Conservation (phyloP, 2,329 filamentous ascomycete species). For the Byssochlamys sp. region DNA sequence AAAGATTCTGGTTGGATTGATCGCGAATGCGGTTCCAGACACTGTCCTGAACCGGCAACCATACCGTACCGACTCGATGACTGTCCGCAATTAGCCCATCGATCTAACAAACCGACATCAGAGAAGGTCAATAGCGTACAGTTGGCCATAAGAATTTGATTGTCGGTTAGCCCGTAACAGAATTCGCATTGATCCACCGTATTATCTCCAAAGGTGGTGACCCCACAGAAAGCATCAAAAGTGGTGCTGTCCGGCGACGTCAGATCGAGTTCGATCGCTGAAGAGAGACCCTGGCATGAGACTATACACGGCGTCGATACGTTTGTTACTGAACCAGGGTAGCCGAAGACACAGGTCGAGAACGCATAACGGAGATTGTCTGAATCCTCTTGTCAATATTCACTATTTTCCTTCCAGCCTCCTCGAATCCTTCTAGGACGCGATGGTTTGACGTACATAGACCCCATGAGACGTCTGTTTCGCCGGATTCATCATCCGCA, state of each 20-base stretch:
- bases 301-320: slow-evolving; percentile 38
- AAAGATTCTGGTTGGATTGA: slow-evolving; percentile 34
- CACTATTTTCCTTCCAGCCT: neutral
- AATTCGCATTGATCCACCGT: slow-evolving; percentile 32
- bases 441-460: slow-evolving; percentile 29
- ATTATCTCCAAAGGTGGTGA: slow-evolving; percentile 30
- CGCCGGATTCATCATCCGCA: slow-evolving; percentile 20
- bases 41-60: slow-evolving; percentile 34
- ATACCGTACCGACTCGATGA: slow-evolving; percentile 38
- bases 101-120: neutral
- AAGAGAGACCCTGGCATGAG: slow-evolving; percentile 26
- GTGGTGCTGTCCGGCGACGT: slow-evolving; percentile 18
- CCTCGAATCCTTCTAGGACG: neutral
- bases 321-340: slow-evolving; percentile 24
- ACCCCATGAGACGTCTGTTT: slow-evolving; percentile 38
- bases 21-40: slow-evolving; percentile 28
- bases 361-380: slow-evolving; percentile 39
- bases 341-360: slow-evolving; percentile 35
- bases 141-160: slow-evolving; percentile 34
- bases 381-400: slow-evolving; percentile 12
- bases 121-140: slow-evolving; percentile 25
- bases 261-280: slow-evolving; percentile 24
- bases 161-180: slow-evolving; percentile 35
- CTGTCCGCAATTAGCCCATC: slow-evolving; percentile 15
- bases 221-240: slow-evolving; percentile 29